Evolutionary conservation across 345 rosid genomes (phyloP), one percentile per base, ranked within the genome.

Genomic region (Kernera saxatilis): DNA sequence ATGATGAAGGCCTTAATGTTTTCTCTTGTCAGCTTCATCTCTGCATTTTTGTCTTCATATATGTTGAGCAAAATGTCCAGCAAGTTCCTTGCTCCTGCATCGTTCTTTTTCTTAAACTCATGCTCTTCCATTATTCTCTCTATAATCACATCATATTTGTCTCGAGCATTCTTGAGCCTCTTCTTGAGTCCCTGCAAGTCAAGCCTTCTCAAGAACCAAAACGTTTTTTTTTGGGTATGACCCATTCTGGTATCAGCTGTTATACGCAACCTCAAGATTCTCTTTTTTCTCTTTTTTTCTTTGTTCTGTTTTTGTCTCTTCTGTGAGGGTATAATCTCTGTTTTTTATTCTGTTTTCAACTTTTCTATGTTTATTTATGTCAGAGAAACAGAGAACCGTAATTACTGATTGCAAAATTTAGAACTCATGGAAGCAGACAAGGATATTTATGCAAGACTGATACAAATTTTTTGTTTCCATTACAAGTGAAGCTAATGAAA

Each of bases 1-100:
- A 84, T 79, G 49, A 88, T 70, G 74, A 90, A 85, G 55, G 87
- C 93, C 65, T 90, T 86, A 7, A 86, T 75, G 62, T 90, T 86
- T 65, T 82, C 87, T 80, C 85, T 82, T 61, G 84, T 85, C 51
- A 90, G 53, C 54, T 75, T 83, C 45, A 73, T 81, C 80, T 84
- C 92, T 7, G 84, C 76, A 30, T 73, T 79, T 69, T 85, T 80
- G 64, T 90, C 90, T 80, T 84, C 88, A 25, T 81, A 80, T 52
- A 86, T 78, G n/a, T 88, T 85, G 4, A 90, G 74, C 74, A 90
- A 75, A 65, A 86, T 67, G 57, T 86, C 89, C 5, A 88, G 82
- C 66, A 88, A 40, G 64, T 86, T 86, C 71, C 74, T 86, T 30
- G n/a, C 56, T 62, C 30, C 17, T 63, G 46, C 7, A 40, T 35